These are phyloP conservation scores for Fusarium nematophilum DNA, from an alignment of 2,329 filamentous ascomycete species.

Conservation along the genomic window DNA sequence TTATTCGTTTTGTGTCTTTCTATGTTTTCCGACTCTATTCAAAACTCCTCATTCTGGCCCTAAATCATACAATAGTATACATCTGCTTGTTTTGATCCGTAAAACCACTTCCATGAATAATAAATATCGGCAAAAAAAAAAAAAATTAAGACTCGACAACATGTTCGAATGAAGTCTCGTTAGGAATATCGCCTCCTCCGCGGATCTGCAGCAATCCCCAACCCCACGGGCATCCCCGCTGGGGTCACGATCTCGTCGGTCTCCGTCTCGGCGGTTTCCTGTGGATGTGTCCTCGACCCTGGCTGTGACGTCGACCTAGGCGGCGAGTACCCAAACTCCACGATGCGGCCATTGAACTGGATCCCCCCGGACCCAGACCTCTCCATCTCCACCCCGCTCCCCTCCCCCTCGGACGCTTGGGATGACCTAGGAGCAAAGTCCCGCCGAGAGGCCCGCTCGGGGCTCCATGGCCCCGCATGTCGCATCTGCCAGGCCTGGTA, in stretches of 20 bases:
- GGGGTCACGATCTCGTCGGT: slow-evolving; percentile 8
- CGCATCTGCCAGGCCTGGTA: slow-evolving; percentile 26
- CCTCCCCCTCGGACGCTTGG: slow-evolving; percentile 10
- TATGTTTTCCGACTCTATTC: background rate
- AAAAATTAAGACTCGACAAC: background rate
- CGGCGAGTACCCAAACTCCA: slow-evolving; percentile 35
- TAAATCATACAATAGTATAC: background rate
- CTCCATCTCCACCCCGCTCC: slow-evolving; percentile 39
- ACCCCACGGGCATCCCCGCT: slow-evolving; percentile 11
- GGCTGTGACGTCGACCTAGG: background rate
- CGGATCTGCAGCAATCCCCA: slow-evolving; percentile 18
- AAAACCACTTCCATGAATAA: background rate
- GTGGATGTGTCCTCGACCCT: slow-evolving; percentile 20
- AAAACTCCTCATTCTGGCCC: slow-evolving; percentile 2
- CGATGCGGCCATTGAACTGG: slow-evolving; percentile 36
- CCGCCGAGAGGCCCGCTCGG: slow-evolving; percentile 9
- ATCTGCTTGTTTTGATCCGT: slow-evolving; percentile 2
- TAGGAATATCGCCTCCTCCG: slow-evolving; percentile 3
- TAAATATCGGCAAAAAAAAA: background rate
- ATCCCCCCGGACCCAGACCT: slow-evolving; percentile 41
- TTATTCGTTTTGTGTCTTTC: background rate
- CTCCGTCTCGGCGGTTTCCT: slow-evolving; percentile 26
- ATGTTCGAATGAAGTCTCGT: background rate
- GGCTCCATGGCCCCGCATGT: slow-evolving; percentile 32
- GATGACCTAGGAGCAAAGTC: slow-evolving; percentile 9